Base-by-base conservation (phyloP, 768 basidiomycete genomes). In the Lactarius tabidus region DNA sequence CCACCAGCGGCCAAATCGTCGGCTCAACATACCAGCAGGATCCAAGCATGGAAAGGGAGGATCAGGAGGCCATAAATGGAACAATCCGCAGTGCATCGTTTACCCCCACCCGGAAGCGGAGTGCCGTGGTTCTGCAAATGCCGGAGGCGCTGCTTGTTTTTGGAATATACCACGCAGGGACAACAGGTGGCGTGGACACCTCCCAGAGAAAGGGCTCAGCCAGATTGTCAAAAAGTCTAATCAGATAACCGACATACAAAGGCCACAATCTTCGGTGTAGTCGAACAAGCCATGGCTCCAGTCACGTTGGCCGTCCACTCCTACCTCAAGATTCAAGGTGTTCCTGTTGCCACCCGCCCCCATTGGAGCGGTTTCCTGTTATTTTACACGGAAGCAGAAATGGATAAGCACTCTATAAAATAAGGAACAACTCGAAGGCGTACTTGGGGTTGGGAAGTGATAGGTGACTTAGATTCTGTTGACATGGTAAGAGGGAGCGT, bases 81-180 rank as follows among this genome's bases (percentile, higher is more conserved):
- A 69, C 33, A 33, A 4, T 33, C 33, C 3, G 33, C 33, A 33
- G 33, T 33, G 8, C 8, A 33, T 33, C 33, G 3, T 33, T 33
- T 8, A 33, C 33, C 33, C 4, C 74, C 73, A 28, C 75, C 71
- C 6, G 76, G 78, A 62, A 80, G 76, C n/a, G 78, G 75, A 14
- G 63, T 67, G 39, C 79, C 81, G 20, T 77, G 69, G 0, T 48
- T 39, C 28, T 74, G 68, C 48, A 83, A 71, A 62, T 78, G 74
- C n/a, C 77, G 76, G 43, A 75, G 70, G 60, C 81, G 80, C 23
- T 72, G 72, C 67, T 77, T 80, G 70, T 77, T 77, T 64, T 78
- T 71, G 39, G 74, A 69, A 69, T 80, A 80, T 51, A 75, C 69
- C 57, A 81, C 66, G 68, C 80, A 82, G 1, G 81, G 80, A 72